These are phyloP conservation scores for Firmiana major DNA, from an alignment of 345 rosid species.

Conservation along the genomic window DNA sequence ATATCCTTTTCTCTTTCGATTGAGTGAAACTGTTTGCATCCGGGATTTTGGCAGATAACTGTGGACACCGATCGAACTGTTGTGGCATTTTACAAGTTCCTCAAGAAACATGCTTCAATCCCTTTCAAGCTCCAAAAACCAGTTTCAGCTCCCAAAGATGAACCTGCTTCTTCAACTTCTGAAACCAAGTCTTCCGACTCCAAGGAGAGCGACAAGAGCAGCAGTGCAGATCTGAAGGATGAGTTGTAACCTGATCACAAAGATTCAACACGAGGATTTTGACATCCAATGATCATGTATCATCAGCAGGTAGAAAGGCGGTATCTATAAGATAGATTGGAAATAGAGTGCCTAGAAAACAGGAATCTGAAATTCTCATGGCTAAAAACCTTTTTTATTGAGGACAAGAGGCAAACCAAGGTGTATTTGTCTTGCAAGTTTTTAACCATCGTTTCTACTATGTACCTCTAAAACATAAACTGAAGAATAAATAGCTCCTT, in stretches of 20 bases:
- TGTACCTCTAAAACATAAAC: neutral
- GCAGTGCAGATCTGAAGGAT: conserved; percentile 50
- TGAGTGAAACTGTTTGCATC: conserved; percentile 24
- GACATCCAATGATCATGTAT: conserved; percentile 8
- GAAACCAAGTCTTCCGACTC: conserved; percentile 24
- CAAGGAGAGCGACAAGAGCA: conserved; percentile 28
- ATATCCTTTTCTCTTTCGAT: neutral
- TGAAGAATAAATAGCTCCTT: neutral
- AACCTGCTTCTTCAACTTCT: conserved; percentile 3
- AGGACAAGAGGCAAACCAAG: too few species aligned
- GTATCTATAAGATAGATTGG: conserved; percentile 3
- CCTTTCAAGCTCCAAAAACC: conserved; percentile 94
- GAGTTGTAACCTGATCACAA: conserved; percentile 54
- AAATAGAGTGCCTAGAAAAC: conserved; percentile 7
- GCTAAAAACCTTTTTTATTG: too few species aligned
- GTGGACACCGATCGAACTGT: conserved; percentile 88
- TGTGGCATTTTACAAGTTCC: conserved; percentile 85
- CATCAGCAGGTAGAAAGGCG: conserved; percentile 10
- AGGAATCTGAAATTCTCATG: neutral
- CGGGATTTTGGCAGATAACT: conserved; percentile 47
- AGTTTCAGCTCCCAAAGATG: conserved; percentile 38
- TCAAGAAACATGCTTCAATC: conserved; percentile 79
- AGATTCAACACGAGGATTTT: neutral
- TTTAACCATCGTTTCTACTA: neutral
- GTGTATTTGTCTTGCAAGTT: too few species aligned